Evolutionary conservation across 2,329 filamentous ascomycete genomes (phyloP), one percentile per base, ranked within the genome.

Genomic region (Zymoseptoria ardabiliae): DNA sequence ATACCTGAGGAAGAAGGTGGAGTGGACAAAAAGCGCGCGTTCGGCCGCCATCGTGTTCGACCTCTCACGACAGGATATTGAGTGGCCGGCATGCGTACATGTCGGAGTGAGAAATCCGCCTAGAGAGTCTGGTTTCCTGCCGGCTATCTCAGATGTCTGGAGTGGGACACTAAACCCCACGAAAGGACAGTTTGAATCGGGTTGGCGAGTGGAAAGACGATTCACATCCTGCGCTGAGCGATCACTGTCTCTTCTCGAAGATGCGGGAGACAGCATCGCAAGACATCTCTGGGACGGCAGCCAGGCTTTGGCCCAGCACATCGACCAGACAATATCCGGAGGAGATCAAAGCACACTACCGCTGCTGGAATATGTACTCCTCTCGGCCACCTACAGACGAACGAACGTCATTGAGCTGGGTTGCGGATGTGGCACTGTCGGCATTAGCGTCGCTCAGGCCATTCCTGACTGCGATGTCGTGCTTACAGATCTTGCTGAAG

Each of bases 251-350:
- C 81, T 89, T 51, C 85, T 82, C 77, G 87, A 90, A 70, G 87
- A 89, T 67, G 87, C 85, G 0, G 86, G 86, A 3, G 86, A 90
- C 68, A 88, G 85, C 69, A 89, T 90, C 67, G 87, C 87, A 5
- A 77, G 85, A 50, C 87, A 90, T 74, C 78, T 89, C 54, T 90
- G 87, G 87, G 84, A 86, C 71, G 84, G 82, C 45, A 83, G 82
- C 49, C 74, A 86, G 19, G 78, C 81, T n/a, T 76, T 84, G 30
- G 76, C 82, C 2, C 78, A 80, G 50, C 79, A 81, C 58, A 73
- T 85, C 55, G 75, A 79, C 53, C 71, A 76, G 55, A 72, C 76
- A 5, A 71, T 79, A 25, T 70, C 72, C 55, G 70, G 66, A 56
- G 69, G 62, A 48, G 63, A 65, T 9, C 63, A 67, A 2, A 59